Percentiles rank a stretch among this genome's conserved stretches.
Conservation (phyloP, 2,329 filamentous ascomycete genomes). For the Tolypocladium album region DNA sequence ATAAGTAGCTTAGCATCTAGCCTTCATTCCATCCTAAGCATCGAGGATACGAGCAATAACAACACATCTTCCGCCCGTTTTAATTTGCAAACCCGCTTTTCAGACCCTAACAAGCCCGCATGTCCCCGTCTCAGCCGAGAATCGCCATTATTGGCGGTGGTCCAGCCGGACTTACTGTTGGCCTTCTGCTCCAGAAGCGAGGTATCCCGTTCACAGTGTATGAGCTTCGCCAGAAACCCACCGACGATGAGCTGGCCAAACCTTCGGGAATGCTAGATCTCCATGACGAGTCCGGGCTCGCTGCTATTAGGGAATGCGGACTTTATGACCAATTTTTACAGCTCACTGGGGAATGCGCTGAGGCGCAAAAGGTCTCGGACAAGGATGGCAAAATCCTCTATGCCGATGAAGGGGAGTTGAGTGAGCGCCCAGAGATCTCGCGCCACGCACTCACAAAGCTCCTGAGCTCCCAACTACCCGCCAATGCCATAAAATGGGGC, state of each 20-base stretch:
- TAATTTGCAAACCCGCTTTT: not conserved
- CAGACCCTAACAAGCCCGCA: slow-evolving; percentile 12
- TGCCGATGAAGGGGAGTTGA: slow-evolving; percentile 9
- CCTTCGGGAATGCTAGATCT: slow-evolving; percentile 36
- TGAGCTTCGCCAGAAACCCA: slow-evolving; percentile 19
- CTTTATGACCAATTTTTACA: slow-evolving; percentile 30
- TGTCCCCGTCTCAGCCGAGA: not conserved
- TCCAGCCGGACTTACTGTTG: slow-evolving; percentile 35
- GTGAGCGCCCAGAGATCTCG: slow-evolving; percentile 25
- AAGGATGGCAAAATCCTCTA: slow-evolving; percentile 12
- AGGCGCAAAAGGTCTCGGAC: slow-evolving; percentile 11
- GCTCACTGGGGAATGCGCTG: slow-evolving; percentile 18
- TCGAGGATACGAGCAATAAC: not conserved
- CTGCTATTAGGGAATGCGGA: slow-evolving; percentile 30
- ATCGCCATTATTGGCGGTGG: slow-evolving; percentile 36
- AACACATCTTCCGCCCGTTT: not conserved
- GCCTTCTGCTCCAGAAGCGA: slow-evolving; percentile 29
- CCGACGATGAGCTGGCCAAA: slow-evolving; percentile 11
- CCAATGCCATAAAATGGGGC: slow-evolving; percentile 9
- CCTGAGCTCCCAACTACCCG: slow-evolving; percentile 17
- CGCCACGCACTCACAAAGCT: slow-evolving; percentile 22
- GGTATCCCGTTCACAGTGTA: slow-evolving; percentile 21
- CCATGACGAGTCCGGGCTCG: slow-evolving; percentile 31
- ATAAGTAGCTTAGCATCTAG: not conserved
- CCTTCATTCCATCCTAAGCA: not conserved